These are phyloP conservation scores for Epichloe gansuensis DNA, from an alignment of 2,329 filamentous ascomycete genomes.

Conservation along the genomic window DNA sequence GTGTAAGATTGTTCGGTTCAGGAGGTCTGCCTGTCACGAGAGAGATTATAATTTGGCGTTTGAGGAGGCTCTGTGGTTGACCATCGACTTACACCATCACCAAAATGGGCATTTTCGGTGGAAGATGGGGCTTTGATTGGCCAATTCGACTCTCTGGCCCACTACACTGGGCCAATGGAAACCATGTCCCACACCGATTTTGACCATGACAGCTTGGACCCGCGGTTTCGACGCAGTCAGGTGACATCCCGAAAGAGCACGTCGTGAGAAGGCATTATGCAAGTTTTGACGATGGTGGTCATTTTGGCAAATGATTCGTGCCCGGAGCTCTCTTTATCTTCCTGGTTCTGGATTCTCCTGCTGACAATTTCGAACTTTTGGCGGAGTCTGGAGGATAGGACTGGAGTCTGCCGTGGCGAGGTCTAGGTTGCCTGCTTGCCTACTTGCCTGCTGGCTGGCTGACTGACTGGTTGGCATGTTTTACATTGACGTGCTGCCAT, in stretches of 20 bases:
- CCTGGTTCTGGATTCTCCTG: neutral
- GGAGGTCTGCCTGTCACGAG: conserved; percentile 25
- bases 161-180: conserved; percentile 17
- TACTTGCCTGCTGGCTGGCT: too few species aligned
- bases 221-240: conserved; percentile 9
- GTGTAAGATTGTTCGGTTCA: conserved; percentile 28
- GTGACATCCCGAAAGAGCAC: conserved; percentile 9
- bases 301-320: neutral
- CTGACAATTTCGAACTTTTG: neutral
- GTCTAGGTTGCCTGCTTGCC: neutral
- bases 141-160: conserved; percentile 9
- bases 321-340: neutral
- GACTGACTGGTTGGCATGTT: neutral
- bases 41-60: conserved; percentile 28
- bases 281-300: neutral
- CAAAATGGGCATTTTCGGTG: conserved; percentile 21
- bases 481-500: neutral
- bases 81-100: conserved; percentile 27
- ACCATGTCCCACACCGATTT: conserved; percentile 20
- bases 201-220: conserved; percentile 9
- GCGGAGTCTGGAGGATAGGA: neutral
- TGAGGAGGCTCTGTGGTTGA: conserved; percentile 22
- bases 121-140: conserved; percentile 18
- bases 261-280: neutral
- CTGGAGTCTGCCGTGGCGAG: neutral